Base-by-base conservation (phyloP, 2,329 filamentous ascomycete genomes). In the Ophiognomonia clavigignenti-juglandacearum region DNA sequence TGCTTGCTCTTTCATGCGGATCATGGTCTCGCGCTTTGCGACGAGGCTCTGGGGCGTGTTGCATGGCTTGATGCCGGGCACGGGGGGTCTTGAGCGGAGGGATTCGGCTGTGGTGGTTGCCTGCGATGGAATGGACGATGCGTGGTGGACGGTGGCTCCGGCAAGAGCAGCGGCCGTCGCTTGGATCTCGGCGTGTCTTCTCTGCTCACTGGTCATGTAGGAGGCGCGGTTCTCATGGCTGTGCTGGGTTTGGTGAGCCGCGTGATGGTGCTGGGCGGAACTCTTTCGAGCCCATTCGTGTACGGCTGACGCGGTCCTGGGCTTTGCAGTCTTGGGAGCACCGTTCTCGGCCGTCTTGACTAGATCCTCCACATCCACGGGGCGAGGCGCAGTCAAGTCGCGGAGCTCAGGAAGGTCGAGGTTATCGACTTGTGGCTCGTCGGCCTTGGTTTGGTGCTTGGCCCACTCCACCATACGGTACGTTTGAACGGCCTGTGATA, bases 391-490 rank as follows among this genome's bases (percentile, higher is more conserved):
- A 9, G 66, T 56, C 6, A 36, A 53, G 8, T 38, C 20, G 19
- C 26, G 13, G 43, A 39, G 24, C 27, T 36, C 19, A 9, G 46
- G 41, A 4, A 80, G 60, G 20, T 77, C 71, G 11, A 86, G 63
- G 2, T 81, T 76, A 7, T 88, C 83, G 1, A 77, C 64, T 39
- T 82, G 77, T 1, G 89, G 89, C 5, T 71, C 69, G 14, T 96
- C 91, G 6, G 92, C 90, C 35, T 78, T 71, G 53, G 83, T 82
- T 10, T 96, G 73, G 63, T 96, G 89, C 63, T 96, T 96, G 0
- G 90, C 89, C 92, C 92, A 97, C 67, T 97, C 92, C 54, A 95
- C 95, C 2, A 90, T 96, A 48, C 92, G 81, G 61, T 93, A 95
- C 0, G 86, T 87, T 62, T 88, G 72, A 2, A 90, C 85, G 8